Base-by-base conservation (phyloP, 2,329 filamentous ascomycete species). In the Phaeosphaeriaceae sp. region DNA sequence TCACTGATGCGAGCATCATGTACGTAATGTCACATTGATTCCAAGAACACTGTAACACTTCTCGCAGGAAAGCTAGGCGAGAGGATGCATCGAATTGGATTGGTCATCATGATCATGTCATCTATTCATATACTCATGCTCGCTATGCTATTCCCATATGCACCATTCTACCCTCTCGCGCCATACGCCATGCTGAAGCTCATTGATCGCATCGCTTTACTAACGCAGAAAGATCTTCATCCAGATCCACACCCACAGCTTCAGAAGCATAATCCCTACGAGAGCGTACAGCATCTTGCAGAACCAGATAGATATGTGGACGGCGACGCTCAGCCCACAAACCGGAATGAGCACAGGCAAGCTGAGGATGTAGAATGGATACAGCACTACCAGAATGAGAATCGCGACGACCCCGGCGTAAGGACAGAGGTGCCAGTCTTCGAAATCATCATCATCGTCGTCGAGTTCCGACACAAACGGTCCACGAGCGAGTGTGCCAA, bases 41-140 rank as follows among this genome's bases (percentile, higher is more conserved):
- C n/a, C n/a, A n/a, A n/a, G n/a, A n/a, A n/a, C n/a, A n/a, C n/a
- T n/a, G n/a, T n/a, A n/a, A n/a, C n/a, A n/a, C n/a, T n/a, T n/a
- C n/a, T n/a, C n/a, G n/a, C n/a, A n/a, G n/a, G n/a, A n/a, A n/a
- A n/a, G n/a, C n/a, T n/a, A n/a, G n/a, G n/a, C n/a, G n/a, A n/a
- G n/a, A n/a, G n/a, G n/a, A n/a, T n/a, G n/a, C n/a, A n/a, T n/a
- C n/a, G n/a, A n/a, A n/a, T n/a, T n/a, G n/a, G n/a, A n/a, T n/a
- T n/a, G n/a, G n/a, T n/a, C n/a, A n/a, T n/a, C n/a, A n/a, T n/a
- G n/a, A n/a, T n/a, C n/a, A n/a, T n/a, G n/a, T n/a, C n/a, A n/a
- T n/a, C n/a, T n/a, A n/a, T 23, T 57, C 56, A 26, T 61, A 46
- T 48, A 56, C 19, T 56, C 17, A 49, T 60, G 56, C 48, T 59